phyloP scores from a whole-genome alignment of 1,139 yeast species.

The Sugiyamaella xylanicola region DNA sequence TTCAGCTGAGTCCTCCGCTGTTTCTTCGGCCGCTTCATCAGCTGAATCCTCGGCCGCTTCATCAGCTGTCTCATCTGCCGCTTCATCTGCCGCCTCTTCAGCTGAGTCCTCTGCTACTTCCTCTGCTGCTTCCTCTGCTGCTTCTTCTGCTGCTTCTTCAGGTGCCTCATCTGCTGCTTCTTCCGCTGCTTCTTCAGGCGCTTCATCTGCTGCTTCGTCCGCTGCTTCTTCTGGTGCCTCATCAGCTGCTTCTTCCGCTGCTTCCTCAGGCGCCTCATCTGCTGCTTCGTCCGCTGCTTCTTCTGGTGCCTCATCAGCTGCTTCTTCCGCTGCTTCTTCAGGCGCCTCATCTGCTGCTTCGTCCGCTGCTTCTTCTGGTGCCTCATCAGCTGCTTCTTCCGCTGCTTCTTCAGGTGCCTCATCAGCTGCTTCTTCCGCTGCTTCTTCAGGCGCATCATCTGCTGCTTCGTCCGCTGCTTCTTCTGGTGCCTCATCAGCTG shows the following conservation, averaged over 20 bases:
- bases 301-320: neutral
- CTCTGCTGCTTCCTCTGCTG: neutral
- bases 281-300: neutral
- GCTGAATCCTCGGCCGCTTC: neutral
- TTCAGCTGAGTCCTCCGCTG: neutral
- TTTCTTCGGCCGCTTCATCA: neutral
- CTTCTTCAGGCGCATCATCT: constrained; percentile 1
- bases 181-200: neutral
- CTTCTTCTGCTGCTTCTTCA: neutral
- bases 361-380: constrained; percentile 15
- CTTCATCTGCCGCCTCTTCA: neutral
- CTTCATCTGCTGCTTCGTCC: neutral
- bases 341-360: neutral
- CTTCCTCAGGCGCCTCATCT: neutral
- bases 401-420: constrained; percentile 1
- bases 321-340: neutral
- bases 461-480: neutral
- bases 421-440: constrained; percentile 16
- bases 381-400: constrained; percentile 6
- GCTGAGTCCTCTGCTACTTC: neutral
- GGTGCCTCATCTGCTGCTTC: neutral
- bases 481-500: neutral
- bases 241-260: neutral
- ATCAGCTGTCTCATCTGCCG: neutral
- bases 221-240: neutral